A percentile compares a stretch with the other conserved stretches of the same genome.
phyloP scores from a whole-genome alignment of 2,329 filamentous ascomycete species.

The Botryotinia globosa region DNA sequence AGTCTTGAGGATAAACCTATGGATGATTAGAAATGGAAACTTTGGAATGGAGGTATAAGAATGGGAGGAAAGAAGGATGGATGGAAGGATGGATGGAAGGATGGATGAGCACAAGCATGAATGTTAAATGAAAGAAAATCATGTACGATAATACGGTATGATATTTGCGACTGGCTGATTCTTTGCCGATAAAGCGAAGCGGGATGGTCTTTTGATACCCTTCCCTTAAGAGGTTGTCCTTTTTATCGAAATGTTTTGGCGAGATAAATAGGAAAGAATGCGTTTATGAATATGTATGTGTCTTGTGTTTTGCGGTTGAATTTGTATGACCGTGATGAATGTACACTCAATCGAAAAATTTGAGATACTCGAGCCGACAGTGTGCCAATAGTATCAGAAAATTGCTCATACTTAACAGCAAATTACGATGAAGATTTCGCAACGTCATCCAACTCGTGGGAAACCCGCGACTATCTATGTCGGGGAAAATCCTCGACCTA shows the following conservation, averaged over 20 bases:
- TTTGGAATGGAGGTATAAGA: not conserved
- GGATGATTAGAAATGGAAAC: conserved; percentile 4
- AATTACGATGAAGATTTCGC: too few relatives aligned
- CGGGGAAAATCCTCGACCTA: too few relatives aligned
- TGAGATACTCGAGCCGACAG: too few relatives aligned
- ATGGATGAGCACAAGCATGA: conserved; percentile 9
- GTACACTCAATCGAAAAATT: too few relatives aligned
- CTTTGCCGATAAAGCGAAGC: conserved; percentile 7
- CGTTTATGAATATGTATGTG: not conserved
- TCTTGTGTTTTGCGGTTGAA: not conserved
- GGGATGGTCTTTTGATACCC: conserved; percentile 15
- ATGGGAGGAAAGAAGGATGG: not conserved
- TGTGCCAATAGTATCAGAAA: too few relatives aligned
- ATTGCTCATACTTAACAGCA: too few relatives aligned
- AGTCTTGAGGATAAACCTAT: conserved; percentile 14
- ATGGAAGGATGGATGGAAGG: not conserved
- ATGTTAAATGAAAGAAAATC: conserved; percentile 15
- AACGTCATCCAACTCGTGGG: too few relatives aligned
- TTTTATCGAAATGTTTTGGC: not conserved
- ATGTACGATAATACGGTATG: conserved; percentile 13
- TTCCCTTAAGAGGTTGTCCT: conserved; percentile 5
- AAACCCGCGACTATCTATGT: too few relatives aligned
- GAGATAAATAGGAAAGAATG: not conserved
- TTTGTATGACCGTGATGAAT: not conserved
- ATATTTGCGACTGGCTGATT: conserved; percentile 14